Conservation (phyloP, 768 basidiomycete genomes). For the Lactarius tabidus region DNA sequence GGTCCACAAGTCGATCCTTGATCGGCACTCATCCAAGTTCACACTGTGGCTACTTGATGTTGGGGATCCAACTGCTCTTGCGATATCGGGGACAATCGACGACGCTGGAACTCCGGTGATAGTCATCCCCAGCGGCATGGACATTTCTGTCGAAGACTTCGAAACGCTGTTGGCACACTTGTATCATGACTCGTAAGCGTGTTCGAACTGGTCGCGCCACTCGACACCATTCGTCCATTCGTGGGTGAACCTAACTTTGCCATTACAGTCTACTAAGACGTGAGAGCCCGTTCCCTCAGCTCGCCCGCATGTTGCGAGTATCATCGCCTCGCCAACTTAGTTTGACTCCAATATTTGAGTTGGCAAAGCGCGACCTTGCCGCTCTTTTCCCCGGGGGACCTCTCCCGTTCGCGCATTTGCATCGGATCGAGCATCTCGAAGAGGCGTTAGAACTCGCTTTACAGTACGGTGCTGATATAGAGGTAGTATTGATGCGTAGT, state of each 20-base stretch:
- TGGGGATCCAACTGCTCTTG: slow-evolving; percentile 3
- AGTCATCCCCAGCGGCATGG: slow-evolving; percentile 37
- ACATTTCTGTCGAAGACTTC: slow-evolving; percentile 45
- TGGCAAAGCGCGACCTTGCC: slow-evolving; percentile 42
- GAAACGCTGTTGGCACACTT: slow-evolving; percentile 56
- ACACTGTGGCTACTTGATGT: slow-evolving; percentile 19
- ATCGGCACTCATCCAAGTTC: slow-evolving; percentile 44
- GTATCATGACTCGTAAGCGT: slow-evolving; percentile 63
- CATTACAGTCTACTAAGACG: slow-evolving; percentile 12
- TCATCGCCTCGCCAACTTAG: slow-evolving; percentile 54
- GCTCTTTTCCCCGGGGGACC: slow-evolving; percentile 50
- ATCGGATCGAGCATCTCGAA: slow-evolving; percentile 36
- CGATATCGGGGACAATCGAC: background rate
- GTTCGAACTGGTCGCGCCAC: slow-evolving; percentile 9
- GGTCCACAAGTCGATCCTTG: slow-evolving; percentile 51
- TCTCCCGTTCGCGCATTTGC: slow-evolving; percentile 37
- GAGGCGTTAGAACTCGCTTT: slow-evolving; percentile 53
- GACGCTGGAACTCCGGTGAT: slow-evolving; percentile 23
- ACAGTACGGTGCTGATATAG: slow-evolving; percentile 44
- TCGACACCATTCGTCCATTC: background rate
- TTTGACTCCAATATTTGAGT: slow-evolving; percentile 48
- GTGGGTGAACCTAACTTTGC: background rate
- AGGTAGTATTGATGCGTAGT: slow-evolving; percentile 34
- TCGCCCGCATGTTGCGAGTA: slow-evolving; percentile 54
- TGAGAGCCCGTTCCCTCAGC: slow-evolving; percentile 37